phyloP scores from a whole-genome alignment of 345 rosid species.

The Acer yangbiense region DNA sequence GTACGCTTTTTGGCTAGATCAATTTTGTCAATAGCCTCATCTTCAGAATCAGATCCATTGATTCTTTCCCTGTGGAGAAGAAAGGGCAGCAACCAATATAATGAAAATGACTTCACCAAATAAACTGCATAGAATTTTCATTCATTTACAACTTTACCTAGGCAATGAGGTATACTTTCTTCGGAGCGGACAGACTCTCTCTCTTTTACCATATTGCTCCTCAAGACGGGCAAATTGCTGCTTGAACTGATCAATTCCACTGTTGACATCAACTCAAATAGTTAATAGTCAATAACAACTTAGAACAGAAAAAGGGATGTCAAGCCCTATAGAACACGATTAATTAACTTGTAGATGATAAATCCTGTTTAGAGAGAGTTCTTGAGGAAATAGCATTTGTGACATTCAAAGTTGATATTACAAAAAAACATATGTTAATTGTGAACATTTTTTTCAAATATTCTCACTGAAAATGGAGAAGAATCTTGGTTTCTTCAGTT shows the following conservation, averaged over 20 bases:
- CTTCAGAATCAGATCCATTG: constrained; percentile 45
- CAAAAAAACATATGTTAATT: not conserved
- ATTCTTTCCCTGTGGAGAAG: constrained; percentile 66
- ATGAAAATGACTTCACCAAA: not conserved
- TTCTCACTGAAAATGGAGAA: not conserved
- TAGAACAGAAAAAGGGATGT: not conserved
- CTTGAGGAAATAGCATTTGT: not conserved
- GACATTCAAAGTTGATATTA: not conserved
- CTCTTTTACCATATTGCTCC: constrained; percentile 58
- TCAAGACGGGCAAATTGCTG: constrained; percentile 90
- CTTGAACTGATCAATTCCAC: constrained; percentile 80
- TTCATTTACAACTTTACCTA: constrained; percentile 44
- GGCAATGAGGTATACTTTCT: constrained; percentile 89
- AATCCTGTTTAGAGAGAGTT: not conserved
- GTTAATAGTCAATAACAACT: not conserved
- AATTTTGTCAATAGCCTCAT: constrained; percentile 47
- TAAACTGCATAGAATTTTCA: not conserved
- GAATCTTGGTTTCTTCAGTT: not conserved
- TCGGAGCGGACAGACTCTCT: constrained; percentile 49
- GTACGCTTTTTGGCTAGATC: constrained; percentile 33
- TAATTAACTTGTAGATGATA: not conserved
- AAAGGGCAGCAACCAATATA: not conserved
- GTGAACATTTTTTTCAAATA: not conserved
- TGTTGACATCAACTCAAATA: constrained; percentile 26
- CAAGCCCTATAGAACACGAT: not conserved